Evolutionary conservation across 1,284 basidiomycete species (phyloP).

Genomic region (Gomphus bonarii): DNA sequence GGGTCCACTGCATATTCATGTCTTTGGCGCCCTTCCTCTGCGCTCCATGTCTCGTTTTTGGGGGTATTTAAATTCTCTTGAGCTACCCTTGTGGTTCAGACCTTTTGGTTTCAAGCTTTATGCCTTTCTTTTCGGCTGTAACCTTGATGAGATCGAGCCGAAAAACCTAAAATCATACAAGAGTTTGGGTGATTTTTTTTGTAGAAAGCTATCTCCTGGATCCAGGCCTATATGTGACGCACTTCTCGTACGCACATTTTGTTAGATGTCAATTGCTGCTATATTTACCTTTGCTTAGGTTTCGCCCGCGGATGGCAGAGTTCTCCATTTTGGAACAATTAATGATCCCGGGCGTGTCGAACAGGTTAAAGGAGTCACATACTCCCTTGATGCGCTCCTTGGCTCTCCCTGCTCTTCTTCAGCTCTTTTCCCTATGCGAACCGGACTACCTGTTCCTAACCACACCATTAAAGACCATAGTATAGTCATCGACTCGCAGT

Average conservation of each 20-base stretch:
- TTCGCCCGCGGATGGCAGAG: slow-evolving; percentile 87
- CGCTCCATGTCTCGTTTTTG: slow-evolving; percentile 91
- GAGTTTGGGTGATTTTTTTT: slow-evolving; percentile 91
- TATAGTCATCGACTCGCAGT: slow-evolving; percentile 74
- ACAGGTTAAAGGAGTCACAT: slow-evolving; percentile 97
- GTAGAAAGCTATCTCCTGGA: slow-evolving; percentile 79
- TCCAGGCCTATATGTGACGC: slow-evolving; percentile 73
- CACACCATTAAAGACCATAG: slow-evolving; percentile 38
- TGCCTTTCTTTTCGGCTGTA: slow-evolving; percentile 83
- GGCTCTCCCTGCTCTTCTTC: slow-evolving; percentile 44
- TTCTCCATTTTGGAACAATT: slow-evolving; percentile 90
- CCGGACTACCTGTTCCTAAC: slow-evolving; percentile 28
- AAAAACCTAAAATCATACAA: slow-evolving; percentile 72
- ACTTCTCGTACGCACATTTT: slow-evolving; percentile 47
- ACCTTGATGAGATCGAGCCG: slow-evolving; percentile 84
- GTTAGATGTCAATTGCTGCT: not conserved
- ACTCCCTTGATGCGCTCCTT: slow-evolving; percentile 88
- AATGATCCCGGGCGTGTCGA: slow-evolving; percentile 71
- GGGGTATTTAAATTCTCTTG: slow-evolving; percentile 90
- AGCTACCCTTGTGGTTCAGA: slow-evolving; percentile 91
- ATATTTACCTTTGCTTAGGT: slow-evolving; percentile 36
- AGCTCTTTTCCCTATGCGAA: slow-evolving; percentile 18
- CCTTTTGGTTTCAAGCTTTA: slow-evolving; percentile 85
- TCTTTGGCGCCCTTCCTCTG: slow-evolving; percentile 89
- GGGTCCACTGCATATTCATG: slow-evolving; percentile 90